phyloP scores from a whole-genome alignment of 2,329 filamentous ascomycete species.

The Cyanodermella asteris region DNA sequence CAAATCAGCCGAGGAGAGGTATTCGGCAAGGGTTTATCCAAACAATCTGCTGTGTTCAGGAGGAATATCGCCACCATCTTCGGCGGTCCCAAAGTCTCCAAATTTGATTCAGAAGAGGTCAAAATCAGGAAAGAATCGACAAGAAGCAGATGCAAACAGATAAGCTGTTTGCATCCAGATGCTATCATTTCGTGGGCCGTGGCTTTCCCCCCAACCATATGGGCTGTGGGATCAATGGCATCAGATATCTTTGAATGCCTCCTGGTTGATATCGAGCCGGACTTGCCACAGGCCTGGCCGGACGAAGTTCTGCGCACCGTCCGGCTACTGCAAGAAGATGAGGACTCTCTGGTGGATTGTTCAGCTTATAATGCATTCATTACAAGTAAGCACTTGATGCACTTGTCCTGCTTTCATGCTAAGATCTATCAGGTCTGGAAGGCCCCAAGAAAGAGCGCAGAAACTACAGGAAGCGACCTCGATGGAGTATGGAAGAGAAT shows the following conservation, averaged over 20 bases:
- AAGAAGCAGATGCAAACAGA: neutral
- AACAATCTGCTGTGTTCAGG: constrained; percentile 1
- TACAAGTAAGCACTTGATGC: too few species aligned
- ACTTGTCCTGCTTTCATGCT: too few species aligned
- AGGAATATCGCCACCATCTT: constrained; percentile 1
- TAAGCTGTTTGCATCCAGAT: constrained; percentile 1
- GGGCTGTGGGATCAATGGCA: constrained; percentile 1
- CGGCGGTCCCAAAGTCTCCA: neutral
- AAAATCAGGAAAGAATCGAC: constrained; percentile 1
- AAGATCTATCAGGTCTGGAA: too few species aligned
- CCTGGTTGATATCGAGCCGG: constrained; percentile 1
- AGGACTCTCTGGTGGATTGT: neutral
- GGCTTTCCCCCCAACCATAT: constrained; percentile 1
- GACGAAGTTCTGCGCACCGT: neutral
- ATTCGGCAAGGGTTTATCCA: neutral
- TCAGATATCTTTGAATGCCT: constrained; percentile 1
- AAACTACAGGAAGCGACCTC: too few species aligned
- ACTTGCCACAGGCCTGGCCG: neutral
- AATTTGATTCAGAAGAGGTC: constrained; percentile 1
- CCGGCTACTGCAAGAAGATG: neutral
- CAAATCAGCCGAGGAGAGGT: neutral
- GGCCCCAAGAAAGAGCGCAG: too few species aligned
- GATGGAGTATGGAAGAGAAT: too few species aligned
- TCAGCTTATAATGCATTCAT: neutral
- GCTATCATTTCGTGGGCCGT: constrained; percentile 1